phyloP scores from a whole-genome alignment of 2,329 filamentous ascomycete species.

The Sordariomycetes sp. region DNA sequence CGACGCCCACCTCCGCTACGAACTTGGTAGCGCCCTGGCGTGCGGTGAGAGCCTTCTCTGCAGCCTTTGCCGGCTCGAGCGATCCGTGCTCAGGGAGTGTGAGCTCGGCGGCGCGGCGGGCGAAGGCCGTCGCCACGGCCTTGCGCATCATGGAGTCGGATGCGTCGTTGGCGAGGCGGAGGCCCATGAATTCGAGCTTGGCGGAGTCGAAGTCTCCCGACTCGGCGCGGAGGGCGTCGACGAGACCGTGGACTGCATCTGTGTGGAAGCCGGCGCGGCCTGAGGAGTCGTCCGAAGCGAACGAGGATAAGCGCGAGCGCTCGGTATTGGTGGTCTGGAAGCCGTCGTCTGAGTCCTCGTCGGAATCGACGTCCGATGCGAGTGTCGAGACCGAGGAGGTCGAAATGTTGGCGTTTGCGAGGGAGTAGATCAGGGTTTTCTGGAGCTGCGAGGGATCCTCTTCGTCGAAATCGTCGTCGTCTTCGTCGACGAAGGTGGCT shows the following conservation, averaged over 20 bases:
- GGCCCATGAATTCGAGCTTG: slow-evolving; percentile 84
- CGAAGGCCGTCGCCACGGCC: slow-evolving; percentile 78
- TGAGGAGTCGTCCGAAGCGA: slow-evolving; percentile 63
- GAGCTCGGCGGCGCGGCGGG: slow-evolving; percentile 69
- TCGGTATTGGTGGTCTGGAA: slow-evolving; percentile 40
- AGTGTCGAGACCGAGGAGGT: slow-evolving; percentile 48
- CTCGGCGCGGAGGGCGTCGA: slow-evolving; percentile 71
- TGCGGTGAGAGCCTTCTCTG: slow-evolving; percentile 49
- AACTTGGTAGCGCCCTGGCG: slow-evolving; percentile 46
- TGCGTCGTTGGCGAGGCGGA: slow-evolving; percentile 86
- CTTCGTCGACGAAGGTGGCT: slow-evolving; percentile 33
- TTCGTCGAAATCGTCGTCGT: slow-evolving; percentile 39
- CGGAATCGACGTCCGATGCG: slow-evolving; percentile 57
- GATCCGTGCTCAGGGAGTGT: slow-evolving; percentile 37
- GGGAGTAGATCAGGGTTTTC: slow-evolving; percentile 44
- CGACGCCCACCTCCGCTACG: slow-evolving; percentile 50
- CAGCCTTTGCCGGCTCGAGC: slow-evolving; percentile 55
- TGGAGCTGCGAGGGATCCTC: slow-evolving; percentile 43
- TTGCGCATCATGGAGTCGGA: slow-evolving; percentile 82
- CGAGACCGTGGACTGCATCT: slow-evolving; percentile 78
- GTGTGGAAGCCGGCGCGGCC: slow-evolving; percentile 59
- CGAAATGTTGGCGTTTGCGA: slow-evolving; percentile 42
- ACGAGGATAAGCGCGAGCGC: slow-evolving; percentile 58
- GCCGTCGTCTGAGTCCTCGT: slow-evolving; percentile 59
- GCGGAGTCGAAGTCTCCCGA: slow-evolving; percentile 70